These are phyloP conservation scores for Perkinsus olseni DNA, from an alignment of 169 alveolate species.

Conservation along the genomic window DNA sequence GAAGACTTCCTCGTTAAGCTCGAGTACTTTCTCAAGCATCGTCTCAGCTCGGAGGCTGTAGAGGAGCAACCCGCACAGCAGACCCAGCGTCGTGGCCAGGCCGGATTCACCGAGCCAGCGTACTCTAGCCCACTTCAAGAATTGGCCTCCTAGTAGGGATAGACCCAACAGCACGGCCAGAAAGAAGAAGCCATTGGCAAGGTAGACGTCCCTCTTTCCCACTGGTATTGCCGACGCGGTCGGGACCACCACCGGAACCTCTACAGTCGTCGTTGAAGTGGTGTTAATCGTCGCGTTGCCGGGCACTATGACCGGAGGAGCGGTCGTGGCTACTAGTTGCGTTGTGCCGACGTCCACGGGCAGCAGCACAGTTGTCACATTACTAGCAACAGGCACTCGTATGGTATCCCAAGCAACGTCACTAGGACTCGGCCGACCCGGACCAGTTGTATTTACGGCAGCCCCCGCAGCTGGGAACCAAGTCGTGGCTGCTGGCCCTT, in stretches of 20 bases:
- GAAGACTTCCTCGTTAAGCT: constrained; percentile 30
- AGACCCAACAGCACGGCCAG: not conserved
- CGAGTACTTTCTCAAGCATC: constrained; percentile 18
- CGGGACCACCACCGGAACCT: not conserved
- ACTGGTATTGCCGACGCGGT: not conserved
- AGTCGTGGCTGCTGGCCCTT: too few relatives aligned
- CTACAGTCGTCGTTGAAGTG: too few relatives aligned
- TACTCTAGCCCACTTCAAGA: not conserved
- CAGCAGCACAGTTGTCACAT: too few relatives aligned
- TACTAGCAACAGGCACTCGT: too few relatives aligned
- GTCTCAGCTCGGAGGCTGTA: not conserved
- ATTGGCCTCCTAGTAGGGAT: not conserved
- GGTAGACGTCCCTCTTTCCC: not conserved
- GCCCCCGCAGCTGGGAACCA: too few relatives aligned
- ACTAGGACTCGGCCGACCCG: too few relatives aligned
- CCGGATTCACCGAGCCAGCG: not conserved
- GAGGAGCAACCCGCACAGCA: not conserved
- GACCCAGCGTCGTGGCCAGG: not conserved
- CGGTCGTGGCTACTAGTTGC: not conserved
- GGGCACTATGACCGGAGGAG: not conserved
- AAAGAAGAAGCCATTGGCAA: not conserved
- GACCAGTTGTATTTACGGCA: too few relatives aligned
- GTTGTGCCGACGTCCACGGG: too few relatives aligned
- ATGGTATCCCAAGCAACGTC: too few relatives aligned
- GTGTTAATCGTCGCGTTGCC: not conserved